A percentile compares a stretch with the other conserved stretches of the same genome.
Evolutionary conservation across 73 alveolate species (phyloP).

Genomic region (Vitrella brassicaformis): DNA sequence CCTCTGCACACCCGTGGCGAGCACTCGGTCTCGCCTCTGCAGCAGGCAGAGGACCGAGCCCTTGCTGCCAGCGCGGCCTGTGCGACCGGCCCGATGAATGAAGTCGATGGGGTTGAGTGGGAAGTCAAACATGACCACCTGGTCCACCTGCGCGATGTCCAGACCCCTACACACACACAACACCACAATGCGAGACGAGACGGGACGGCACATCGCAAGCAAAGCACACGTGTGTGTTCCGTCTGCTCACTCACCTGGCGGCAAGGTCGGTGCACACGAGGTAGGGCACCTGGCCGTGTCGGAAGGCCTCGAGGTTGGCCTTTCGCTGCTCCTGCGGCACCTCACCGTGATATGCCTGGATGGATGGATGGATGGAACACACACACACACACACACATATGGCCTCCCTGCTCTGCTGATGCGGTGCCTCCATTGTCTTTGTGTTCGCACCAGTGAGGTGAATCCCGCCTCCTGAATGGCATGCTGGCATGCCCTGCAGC

Average conservation of each 20-base stretch:
- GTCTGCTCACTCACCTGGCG: no score
- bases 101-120: slow-evolving; percentile 50
- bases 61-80: slow-evolving; percentile 88
- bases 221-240: no score
- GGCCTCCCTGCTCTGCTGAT: background rate
- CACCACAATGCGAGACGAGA: no score
- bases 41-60: slow-evolving; percentile 67
- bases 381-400: background rate
- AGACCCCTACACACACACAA: no score
- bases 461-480: slow-evolving; percentile 42
- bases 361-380: background rate
- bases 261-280: background rate
- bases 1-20: background rate
- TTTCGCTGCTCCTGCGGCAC: background rate
- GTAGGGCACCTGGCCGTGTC: background rate
- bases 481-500: slow-evolving; percentile 69
- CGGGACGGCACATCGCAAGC: no score
- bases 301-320: background rate
- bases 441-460: background rate
- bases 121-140: slow-evolving; percentile 55
- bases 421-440: background rate
- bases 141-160: slow-evolving; percentile 53
- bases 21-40: slow-evolving; percentile 11
- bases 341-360: background rate
- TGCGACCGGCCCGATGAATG: slow-evolving; percentile 85